Evolutionary conservation across 2,329 filamentous ascomycete species (phyloP).

Genomic region (Blastomyces parvus): DNA sequence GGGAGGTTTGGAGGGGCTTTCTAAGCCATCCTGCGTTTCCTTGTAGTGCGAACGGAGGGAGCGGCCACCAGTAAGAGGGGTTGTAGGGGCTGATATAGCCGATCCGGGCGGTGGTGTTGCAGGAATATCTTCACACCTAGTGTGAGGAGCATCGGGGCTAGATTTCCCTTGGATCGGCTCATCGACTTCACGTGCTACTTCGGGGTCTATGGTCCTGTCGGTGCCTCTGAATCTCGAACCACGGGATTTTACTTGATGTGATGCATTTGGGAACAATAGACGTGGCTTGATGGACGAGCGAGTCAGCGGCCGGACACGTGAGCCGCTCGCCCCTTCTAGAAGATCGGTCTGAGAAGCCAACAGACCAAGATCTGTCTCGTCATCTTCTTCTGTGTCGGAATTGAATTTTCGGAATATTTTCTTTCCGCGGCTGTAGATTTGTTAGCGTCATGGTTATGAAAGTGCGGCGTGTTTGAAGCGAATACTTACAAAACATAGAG

Average conservation of each 20-base stretch:
- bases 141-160: not conserved
- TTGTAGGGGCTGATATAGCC: slow-evolving; percentile 22
- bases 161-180: not conserved
- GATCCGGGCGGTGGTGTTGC: slow-evolving; percentile 20
- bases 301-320: slow-evolving; percentile 42
- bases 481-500: slow-evolving; percentile 52
- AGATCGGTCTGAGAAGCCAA: slow-evolving; percentile 33
- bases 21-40: slow-evolving; percentile 20
- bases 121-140: slow-evolving; percentile 11
- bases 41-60: slow-evolving; percentile 27
- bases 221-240: slow-evolving; percentile 36
- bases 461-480: not conserved
- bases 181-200: slow-evolving; percentile 26
- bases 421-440: slow-evolving; percentile 46
- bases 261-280: slow-evolving; percentile 47
- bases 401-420: slow-evolving; percentile 51
- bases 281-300: slow-evolving; percentile 52
- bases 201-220: slow-evolving; percentile 49
- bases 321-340: slow-evolving; percentile 23
- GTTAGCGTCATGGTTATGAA: slow-evolving; percentile 21
- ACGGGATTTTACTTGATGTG: slow-evolving; percentile 25
- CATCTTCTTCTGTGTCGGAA: slow-evolving; percentile 32
- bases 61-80: slow-evolving; percentile 26
- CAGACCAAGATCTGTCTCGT: slow-evolving; percentile 35
- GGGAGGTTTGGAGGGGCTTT: slow-evolving; percentile 20